Evolutionary conservation across 164 flowering plant genomes (phyloP).

Genomic region (Vitis rupestris): DNA sequence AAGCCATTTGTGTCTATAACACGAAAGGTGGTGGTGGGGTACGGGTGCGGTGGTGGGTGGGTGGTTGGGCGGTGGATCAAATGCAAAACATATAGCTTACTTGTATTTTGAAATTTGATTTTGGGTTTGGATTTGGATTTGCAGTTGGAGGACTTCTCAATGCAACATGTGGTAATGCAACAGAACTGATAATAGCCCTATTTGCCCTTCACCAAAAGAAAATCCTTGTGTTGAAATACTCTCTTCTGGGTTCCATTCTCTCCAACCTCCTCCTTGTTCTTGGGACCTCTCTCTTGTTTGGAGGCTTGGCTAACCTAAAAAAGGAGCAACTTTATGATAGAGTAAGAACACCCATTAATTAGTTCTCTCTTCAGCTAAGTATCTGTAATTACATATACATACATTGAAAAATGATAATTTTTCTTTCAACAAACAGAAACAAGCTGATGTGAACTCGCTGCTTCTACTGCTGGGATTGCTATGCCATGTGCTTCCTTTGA

Average conservation of each 20-base stretch:
- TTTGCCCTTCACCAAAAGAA: slow-evolving; percentile 35
- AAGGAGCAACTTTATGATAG: slow-evolving; percentile 44
- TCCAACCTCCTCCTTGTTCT: slow-evolving; percentile 55
- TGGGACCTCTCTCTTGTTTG: slow-evolving; percentile 47
- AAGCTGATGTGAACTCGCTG: slow-evolving; percentile 45
- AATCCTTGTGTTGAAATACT: slow-evolving; percentile 39
- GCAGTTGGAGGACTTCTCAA: slow-evolving; percentile 51
- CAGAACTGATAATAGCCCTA: slow-evolving; percentile 48
- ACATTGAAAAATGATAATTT: neutral
- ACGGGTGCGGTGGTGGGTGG: too few relatives aligned
- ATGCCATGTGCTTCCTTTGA: slow-evolving; percentile 41
- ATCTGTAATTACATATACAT: neutral
- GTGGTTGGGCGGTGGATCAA: too few relatives aligned
- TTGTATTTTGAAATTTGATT: too few relatives aligned
- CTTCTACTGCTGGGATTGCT: slow-evolving; percentile 41
- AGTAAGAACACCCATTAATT: slow-evolving; percentile 20
- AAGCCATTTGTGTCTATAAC: too few relatives aligned
- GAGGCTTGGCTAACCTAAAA: slow-evolving; percentile 47
- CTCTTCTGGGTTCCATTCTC: slow-evolving; percentile 42
- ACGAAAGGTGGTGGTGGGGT: too few relatives aligned
- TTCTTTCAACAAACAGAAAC: slow-evolving; percentile 28
- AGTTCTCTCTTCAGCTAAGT: neutral
- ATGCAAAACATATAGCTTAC: too few relatives aligned
- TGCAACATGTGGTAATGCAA: slow-evolving; percentile 57
- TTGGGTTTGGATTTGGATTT: neutral